A percentile compares a stretch with the other conserved stretches of the same genome.
Evolutionary conservation across 2,329 filamentous ascomycete genomes (phyloP).

Genomic region (Diaporthe sp.): DNA sequence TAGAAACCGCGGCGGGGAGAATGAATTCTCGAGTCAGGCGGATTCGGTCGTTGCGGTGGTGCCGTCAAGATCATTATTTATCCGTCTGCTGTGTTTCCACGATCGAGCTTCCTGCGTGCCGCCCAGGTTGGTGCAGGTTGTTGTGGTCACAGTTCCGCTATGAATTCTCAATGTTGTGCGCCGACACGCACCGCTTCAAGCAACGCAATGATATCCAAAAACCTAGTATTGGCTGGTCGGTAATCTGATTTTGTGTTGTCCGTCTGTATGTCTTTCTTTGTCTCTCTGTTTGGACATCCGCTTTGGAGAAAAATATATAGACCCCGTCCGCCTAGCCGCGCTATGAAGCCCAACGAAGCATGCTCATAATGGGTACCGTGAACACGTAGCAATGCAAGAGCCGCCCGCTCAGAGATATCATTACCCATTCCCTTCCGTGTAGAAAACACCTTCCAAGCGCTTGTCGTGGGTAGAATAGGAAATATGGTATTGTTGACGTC

Average conservation of each 20-base stretch:
- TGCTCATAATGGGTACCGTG: neutral
- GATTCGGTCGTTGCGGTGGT: neutral
- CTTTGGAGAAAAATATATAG: neutral
- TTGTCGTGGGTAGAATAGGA: neutral
- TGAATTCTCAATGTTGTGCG: neutral
- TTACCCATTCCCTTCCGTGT: neutral
- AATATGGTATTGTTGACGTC: slow-evolving; percentile 9
- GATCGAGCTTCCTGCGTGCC: neutral
- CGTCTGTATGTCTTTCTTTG: slow-evolving; percentile 1
- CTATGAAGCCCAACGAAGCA: slow-evolving; percentile 14
- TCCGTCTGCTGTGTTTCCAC: neutral
- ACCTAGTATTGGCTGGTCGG: neutral
- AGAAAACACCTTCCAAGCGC: slow-evolving; percentile 16
- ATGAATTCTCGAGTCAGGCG: slow-evolving; percentile 4
- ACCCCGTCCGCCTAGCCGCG: neutral
- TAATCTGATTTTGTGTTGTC: slow-evolving; percentile 1
- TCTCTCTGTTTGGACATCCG: neutral
- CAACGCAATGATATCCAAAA: neutral
- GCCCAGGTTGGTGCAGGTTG: neutral
- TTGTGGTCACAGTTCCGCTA: neutral
- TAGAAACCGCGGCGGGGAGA: neutral
- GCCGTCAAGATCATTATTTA: neutral
- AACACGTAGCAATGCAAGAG: slow-evolving; percentile 8
- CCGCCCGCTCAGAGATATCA: neutral
- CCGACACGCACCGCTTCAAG: neutral